Percentiles rank a stretch among this genome's conserved stretches.
Evolutionary conservation across 1,284 basidiomycete genomes (phyloP).

Genomic region (Trametes sp.): DNA sequence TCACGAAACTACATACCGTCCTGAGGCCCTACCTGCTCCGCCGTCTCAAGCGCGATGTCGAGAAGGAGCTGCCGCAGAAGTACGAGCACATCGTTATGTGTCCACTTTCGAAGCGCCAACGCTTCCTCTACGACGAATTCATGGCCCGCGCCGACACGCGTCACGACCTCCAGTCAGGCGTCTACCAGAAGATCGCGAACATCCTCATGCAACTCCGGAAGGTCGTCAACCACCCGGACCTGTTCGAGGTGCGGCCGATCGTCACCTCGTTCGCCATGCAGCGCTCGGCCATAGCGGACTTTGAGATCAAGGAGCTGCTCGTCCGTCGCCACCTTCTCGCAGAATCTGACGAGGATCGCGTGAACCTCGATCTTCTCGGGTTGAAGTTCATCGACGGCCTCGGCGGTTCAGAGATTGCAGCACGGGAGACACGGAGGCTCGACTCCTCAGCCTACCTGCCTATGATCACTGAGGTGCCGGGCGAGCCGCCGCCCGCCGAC

Average conservation of each 20-base stretch:
- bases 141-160: slow-evolving; percentile 93
- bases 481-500: slow-evolving; percentile 73
- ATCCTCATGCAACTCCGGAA: slow-evolving; percentile 97
- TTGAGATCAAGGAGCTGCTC: slow-evolving; percentile 90
- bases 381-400: slow-evolving; percentile 68
- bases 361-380: slow-evolving; percentile 74
- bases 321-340: slow-evolving; percentile 73
- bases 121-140: slow-evolving; percentile 98
- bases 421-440: slow-evolving; percentile 61
- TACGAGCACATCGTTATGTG: slow-evolving; percentile 95
- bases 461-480: slow-evolving; percentile 60
- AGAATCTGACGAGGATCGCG: slow-evolving; percentile 52
- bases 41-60: slow-evolving; percentile 94
- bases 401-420: slow-evolving; percentile 59
- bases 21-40: slow-evolving; percentile 94
- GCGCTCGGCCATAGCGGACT: slow-evolving; percentile 83
- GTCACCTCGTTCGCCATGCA: slow-evolving; percentile 92
- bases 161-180: slow-evolving; percentile 86
- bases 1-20: slow-evolving; percentile 91
- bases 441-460: slow-evolving; percentile 80
- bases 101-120: slow-evolving; percentile 92
- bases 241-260: slow-evolving; percentile 95
- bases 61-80: slow-evolving; percentile 95
- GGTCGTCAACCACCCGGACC: slow-evolving; percentile 95
- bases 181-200: slow-evolving; percentile 93